A percentile compares a stretch with the other conserved stretches of the same genome.
Conservation (phyloP, 2,329 filamentous ascomycete species). For the Trichophyton rubrum region DNA sequence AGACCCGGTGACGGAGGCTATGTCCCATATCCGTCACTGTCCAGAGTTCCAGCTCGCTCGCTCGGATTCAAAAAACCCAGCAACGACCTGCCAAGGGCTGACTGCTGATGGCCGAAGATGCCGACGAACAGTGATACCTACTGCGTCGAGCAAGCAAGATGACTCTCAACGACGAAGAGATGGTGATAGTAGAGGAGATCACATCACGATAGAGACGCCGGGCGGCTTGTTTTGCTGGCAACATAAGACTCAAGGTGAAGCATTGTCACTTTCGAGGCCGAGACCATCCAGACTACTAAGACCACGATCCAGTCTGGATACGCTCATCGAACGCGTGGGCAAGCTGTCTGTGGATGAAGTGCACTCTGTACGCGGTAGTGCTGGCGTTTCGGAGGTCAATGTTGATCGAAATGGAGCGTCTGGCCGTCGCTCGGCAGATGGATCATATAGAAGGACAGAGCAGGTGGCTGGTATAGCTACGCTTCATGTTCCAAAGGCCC, state of each 20-base stretch:
- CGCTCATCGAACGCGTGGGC: slow-evolving; percentile 66
- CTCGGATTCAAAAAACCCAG: slow-evolving; percentile 72
- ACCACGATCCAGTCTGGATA: slow-evolving; percentile 69
- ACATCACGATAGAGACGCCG: slow-evolving; percentile 18
- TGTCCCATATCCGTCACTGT: slow-evolving; percentile 58
- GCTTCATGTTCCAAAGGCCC: neutral
- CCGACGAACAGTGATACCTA: slow-evolving; percentile 49
- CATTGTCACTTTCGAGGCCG: slow-evolving; percentile 25
- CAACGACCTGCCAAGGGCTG: slow-evolving; percentile 76
- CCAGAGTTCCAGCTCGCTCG: slow-evolving; percentile 69
- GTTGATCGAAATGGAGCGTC: neutral
- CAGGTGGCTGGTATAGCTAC: neutral
- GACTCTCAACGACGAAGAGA: slow-evolving; percentile 19
- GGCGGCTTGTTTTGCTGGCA: slow-evolving; percentile 72
- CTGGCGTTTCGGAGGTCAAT: neutral
- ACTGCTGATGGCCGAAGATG: slow-evolving; percentile 74
- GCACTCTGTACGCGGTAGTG: neutral
- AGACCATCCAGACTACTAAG: slow-evolving; percentile 47
- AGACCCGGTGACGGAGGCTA: slow-evolving; percentile 19
- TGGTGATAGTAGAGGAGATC: slow-evolving; percentile 15
- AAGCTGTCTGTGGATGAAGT: slow-evolving; percentile 50
- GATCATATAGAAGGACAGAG: neutral
- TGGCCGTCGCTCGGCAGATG: neutral
- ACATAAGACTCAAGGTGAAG: slow-evolving; percentile 70
- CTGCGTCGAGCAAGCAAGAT: slow-evolving; percentile 29